These are phyloP conservation scores for Metarhizium sp. DNA, from an alignment of 2,329 filamentous ascomycete species.

Conservation along the genomic window DNA sequence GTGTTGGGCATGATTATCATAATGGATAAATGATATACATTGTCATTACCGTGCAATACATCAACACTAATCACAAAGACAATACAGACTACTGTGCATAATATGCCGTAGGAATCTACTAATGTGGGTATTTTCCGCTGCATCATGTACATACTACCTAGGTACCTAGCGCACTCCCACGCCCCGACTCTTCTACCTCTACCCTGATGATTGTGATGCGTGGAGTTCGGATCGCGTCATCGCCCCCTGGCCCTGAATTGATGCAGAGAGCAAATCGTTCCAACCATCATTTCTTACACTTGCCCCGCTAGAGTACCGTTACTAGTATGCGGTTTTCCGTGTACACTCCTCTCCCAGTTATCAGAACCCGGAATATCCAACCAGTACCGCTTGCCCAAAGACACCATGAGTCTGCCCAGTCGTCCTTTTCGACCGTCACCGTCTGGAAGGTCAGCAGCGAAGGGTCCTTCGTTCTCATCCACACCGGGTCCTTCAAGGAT, in stretches of 20 bases:
- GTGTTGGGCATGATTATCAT: too few relatives aligned
- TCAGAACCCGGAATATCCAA: slow-evolving; percentile 57
- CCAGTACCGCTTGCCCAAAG: slow-evolving; percentile 70
- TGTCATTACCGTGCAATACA: too few relatives aligned
- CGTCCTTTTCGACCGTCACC: slow-evolving; percentile 73
- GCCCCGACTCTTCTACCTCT: background rate
- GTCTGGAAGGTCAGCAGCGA: slow-evolving; percentile 58
- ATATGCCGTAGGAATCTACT: background rate
- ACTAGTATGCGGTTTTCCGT: slow-evolving; percentile 41
- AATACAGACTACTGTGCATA: background rate
- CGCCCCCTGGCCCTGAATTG: slow-evolving; percentile 1
- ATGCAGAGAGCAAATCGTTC: background rate
- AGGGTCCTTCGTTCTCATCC: slow-evolving; percentile 52
- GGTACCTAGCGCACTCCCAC: background rate
- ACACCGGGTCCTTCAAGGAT: slow-evolving; percentile 38
- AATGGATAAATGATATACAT: too few relatives aligned
- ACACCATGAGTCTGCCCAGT: slow-evolving; percentile 70
- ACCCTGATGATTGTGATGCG: slow-evolving; percentile 8
- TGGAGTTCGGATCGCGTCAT: slow-evolving; percentile 11
- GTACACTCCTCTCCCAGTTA: slow-evolving; percentile 57
- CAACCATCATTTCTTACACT: slow-evolving; percentile 14
- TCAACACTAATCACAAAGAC: too few relatives aligned
- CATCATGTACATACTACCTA: background rate
- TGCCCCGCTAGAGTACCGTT: slow-evolving; percentile 22
- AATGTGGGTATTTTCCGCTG: background rate